These are phyloP conservation scores for Scolecobasidium constrictum DNA, from an alignment of 2,329 filamentous ascomycete genomes.

Conservation along the genomic window DNA sequence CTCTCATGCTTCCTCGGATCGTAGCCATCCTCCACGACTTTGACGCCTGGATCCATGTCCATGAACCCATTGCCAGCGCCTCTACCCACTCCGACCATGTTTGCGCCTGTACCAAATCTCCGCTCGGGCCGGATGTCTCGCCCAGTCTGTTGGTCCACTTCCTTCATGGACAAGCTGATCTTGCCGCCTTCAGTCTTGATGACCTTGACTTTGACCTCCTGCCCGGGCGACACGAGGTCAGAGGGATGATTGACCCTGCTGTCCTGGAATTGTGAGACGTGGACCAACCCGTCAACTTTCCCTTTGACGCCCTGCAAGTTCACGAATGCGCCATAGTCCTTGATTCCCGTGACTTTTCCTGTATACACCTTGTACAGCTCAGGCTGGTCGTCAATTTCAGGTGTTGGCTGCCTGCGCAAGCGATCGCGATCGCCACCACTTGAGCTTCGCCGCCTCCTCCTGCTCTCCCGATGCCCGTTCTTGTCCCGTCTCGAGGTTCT, in stretches of 20 bases:
- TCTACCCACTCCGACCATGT: conserved; percentile 70
- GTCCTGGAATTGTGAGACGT: conserved; percentile 79
- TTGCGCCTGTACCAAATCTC: conserved; percentile 81
- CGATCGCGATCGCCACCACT: conserved; percentile 35
- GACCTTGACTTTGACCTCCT: conserved; percentile 87
- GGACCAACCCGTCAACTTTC: conserved; percentile 85
- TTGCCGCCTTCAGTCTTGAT: conserved; percentile 71
- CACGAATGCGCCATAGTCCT: conserved; percentile 93
- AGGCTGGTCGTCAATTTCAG: conserved; percentile 72
- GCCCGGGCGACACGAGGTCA: conserved; percentile 69
- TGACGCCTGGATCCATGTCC: conserved; percentile 41
- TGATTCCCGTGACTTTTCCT: conserved; percentile 81
- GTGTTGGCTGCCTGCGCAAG: conserved; percentile 54
- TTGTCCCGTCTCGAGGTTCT: conserved; percentile 30
- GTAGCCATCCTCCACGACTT: conserved; percentile 52
- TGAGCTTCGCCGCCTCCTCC: conserved; percentile 26
- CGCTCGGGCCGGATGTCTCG: conserved; percentile 70
- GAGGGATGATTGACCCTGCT: conserved; percentile 87
- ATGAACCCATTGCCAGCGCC: conserved; percentile 42
- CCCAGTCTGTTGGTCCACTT: conserved; percentile 84
- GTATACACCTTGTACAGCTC: conserved; percentile 80
- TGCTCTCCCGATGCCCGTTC: conserved; percentile 11
- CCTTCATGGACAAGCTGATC: conserved; percentile 91
- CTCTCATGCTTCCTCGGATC: conserved; percentile 24
- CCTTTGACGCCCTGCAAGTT: conserved; percentile 80